Evolutionary conservation across 352 stramenopile species (phyloP).

Genomic region (Pythium brachiatum): DNA sequence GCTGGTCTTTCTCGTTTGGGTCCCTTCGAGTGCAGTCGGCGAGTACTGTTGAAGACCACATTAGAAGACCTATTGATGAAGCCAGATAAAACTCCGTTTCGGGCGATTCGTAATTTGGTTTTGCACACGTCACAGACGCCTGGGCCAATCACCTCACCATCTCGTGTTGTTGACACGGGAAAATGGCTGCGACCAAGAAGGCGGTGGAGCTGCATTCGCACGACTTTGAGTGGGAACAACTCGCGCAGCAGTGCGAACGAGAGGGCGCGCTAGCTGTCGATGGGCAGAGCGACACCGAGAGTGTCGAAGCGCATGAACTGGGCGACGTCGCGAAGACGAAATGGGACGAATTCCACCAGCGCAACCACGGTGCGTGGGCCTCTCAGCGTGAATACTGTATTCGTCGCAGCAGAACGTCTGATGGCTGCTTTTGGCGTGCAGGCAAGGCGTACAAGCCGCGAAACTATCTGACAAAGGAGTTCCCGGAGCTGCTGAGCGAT

Average conservation of each 20-base stretch:
- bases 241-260: constrained; percentile 43
- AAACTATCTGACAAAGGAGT: constrained; percentile 81
- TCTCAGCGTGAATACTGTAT: background rate
- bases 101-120: background rate
- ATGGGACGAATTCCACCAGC: constrained; percentile 76
- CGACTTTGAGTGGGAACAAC: constrained; percentile 77
- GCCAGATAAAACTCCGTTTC: no score
- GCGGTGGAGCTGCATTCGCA: constrained; percentile 68
- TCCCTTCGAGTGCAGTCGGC: no score
- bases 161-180: background rate
- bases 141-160: background rate
- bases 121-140: background rate
- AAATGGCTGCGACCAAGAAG: constrained; percentile 18
- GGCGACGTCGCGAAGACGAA: constrained; percentile 55
- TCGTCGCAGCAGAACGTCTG: background rate
- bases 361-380: constrained; percentile 54
- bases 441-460: constrained; percentile 81
- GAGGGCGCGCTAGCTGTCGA: background rate
- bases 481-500: constrained; percentile 56
- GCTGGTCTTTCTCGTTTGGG: no score
- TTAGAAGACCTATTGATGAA: no score
- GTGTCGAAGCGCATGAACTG: constrained; percentile 28
- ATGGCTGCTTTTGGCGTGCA: constrained; percentile 11
- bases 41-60: no score
- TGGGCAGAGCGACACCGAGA: background rate